These are phyloP conservation scores for Chalara sp. DNA, from an alignment of 2,329 filamentous ascomycete species.

Conservation along the genomic window DNA sequence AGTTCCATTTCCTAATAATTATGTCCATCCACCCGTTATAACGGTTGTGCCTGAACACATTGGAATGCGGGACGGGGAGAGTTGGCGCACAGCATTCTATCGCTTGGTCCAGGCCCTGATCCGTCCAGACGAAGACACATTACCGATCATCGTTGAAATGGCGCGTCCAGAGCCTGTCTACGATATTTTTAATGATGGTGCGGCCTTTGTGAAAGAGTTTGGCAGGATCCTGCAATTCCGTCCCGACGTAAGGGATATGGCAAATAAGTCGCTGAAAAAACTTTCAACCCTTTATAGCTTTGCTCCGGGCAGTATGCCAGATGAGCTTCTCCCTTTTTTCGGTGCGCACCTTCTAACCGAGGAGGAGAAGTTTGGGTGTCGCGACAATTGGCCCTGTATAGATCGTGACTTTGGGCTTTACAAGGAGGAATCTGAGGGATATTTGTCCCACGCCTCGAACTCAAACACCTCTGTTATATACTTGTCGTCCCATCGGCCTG, in stretches of 20 bases:
- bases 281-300: conserved; percentile 9
- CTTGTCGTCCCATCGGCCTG: conserved; percentile 35
- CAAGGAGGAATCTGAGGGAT: conserved; percentile 30
- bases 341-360: conserved; percentile 28
- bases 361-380: conserved; percentile 20
- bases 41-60: background rate
- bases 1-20: background rate
- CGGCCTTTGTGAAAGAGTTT: conserved; percentile 16
- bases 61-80: background rate
- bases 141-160: conserved; percentile 20
- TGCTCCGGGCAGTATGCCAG: conserved; percentile 2
- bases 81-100: background rate
- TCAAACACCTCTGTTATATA: conserved; percentile 31
- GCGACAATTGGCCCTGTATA: conserved; percentile 25
- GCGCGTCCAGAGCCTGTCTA: conserved; percentile 17
- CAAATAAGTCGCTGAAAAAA: conserved; percentile 13
- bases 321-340: conserved; percentile 9
- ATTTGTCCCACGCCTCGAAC: conserved; percentile 28
- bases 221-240: conserved; percentile 19
- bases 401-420: conserved; percentile 22
- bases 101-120: background rate
- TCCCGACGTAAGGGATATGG: conserved; percentile 14
- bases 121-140: background rate
- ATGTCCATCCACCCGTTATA: background rate
- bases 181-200: conserved; percentile 17